A percentile compares a stretch with the other conserved stretches of the same genome.
Evolutionary conservation across 1,284 basidiomycete species (phyloP).

Genomic region (Xerocomus nothofagi): DNA sequence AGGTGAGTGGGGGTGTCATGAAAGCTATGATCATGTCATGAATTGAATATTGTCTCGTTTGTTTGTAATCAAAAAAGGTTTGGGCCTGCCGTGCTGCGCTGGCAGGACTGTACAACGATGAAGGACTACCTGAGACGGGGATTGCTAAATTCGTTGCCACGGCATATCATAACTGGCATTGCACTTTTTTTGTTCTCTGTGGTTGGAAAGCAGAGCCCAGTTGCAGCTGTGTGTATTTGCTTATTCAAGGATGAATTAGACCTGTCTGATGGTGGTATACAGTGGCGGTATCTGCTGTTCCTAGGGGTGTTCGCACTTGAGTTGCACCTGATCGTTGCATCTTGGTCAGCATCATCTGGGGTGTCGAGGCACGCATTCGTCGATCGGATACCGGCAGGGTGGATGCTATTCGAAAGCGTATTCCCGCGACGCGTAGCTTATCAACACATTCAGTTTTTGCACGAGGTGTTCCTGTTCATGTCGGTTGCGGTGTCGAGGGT

Average conservation of each 20-base stretch:
- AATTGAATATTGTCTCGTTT: slow-evolving; percentile 5
- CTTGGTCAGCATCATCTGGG: slow-evolving; percentile 23
- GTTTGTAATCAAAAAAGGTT: slow-evolving; percentile 51
- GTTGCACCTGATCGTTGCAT: slow-evolving; percentile 60
- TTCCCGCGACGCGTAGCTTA: slow-evolving; percentile 68
- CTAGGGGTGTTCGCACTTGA: slow-evolving; percentile 59
- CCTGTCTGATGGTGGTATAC: slow-evolving; percentile 52
- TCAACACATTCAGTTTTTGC: slow-evolving; percentile 76
- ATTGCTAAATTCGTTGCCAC: slow-evolving; percentile 63
- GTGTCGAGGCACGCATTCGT: slow-evolving; percentile 21
- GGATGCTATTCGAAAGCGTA: slow-evolving; percentile 45
- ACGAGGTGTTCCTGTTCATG: slow-evolving; percentile 70
- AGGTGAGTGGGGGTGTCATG: slow-evolving; percentile 44
- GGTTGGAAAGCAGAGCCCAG: slow-evolving; percentile 57
- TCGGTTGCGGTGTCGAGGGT: slow-evolving; percentile 71
- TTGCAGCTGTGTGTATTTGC: slow-evolving; percentile 61
- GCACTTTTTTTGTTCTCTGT: slow-evolving; percentile 64
- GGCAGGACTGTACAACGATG: slow-evolving; percentile 65
- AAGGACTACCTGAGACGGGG: slow-evolving; percentile 75
- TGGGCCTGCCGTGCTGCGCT: slow-evolving; percentile 68
- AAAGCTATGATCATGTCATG: neutral
- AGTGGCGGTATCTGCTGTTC: slow-evolving; percentile 81
- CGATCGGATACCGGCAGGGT: slow-evolving; percentile 24
- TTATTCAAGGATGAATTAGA: slow-evolving; percentile 12
- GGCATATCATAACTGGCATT: slow-evolving; percentile 66